Percentiles rank a stretch among this genome's conserved stretches.
Conservation (phyloP, 106 monocot genomes). For the Dendrobium officinale region DNA sequence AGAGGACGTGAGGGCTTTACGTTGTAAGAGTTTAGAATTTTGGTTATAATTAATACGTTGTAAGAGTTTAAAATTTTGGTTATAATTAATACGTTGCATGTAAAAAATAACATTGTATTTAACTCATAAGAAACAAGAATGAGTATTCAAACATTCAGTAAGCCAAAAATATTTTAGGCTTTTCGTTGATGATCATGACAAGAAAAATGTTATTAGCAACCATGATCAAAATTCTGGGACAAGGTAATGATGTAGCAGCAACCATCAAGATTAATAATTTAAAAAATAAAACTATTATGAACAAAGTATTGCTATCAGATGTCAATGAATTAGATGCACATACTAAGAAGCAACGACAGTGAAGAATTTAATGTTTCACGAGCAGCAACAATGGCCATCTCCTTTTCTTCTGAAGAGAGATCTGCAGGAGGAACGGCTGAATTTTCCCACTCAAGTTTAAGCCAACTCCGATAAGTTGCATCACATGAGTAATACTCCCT, state of each 20-base stretch:
- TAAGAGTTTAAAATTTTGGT: no score
- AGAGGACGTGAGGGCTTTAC: no score
- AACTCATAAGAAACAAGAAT: no score
- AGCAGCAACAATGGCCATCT: constrained; percentile 48
- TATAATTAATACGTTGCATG: no score
- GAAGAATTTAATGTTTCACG: constrained; percentile 70
- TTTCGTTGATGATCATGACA: no score
- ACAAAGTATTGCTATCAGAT: background rate
- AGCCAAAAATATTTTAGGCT: no score
- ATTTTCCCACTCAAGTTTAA: constrained; percentile 81
- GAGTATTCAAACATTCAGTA: no score
- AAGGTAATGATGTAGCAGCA: background rate
- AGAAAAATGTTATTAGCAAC: no score
- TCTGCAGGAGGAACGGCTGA: constrained; percentile 46
- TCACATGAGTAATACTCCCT: constrained; percentile 87
- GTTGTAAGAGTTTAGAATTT: no score
- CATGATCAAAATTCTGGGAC: background rate
- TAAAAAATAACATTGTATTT: no score
- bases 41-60: no score
- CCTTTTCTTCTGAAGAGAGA: constrained; percentile 83
- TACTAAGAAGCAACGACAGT: constrained; percentile 62
- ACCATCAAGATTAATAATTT: background rate
- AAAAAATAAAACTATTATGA: background rate
- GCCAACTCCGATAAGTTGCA: constrained; percentile 94
- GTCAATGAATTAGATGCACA: constrained; percentile 12